Evolutionary conservation across 2,329 filamentous ascomycete genomes (phyloP).

Genomic region (Bipolaris bicolor): DNA sequence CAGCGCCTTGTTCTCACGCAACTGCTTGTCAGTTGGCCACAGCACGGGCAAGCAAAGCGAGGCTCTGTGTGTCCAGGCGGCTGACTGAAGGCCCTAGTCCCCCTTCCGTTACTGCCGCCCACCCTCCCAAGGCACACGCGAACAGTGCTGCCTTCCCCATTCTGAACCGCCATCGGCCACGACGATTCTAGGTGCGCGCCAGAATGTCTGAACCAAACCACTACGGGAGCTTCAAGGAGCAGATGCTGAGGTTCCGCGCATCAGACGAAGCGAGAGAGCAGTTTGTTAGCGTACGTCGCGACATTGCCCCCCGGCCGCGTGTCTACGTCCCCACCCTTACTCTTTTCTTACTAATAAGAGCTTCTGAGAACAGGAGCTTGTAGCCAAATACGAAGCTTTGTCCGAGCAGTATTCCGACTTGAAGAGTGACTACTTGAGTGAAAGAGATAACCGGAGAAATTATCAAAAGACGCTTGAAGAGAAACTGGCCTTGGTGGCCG

Average conservation of each 20-base stretch:
- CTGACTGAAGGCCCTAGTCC: neutral
- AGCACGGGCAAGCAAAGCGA: neutral
- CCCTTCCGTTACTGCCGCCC: neutral
- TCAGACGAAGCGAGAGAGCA: slow-evolving; percentile 48
- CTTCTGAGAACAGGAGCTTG: slow-evolving; percentile 31
- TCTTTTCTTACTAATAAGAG: slow-evolving; percentile 25
- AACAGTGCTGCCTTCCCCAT: slow-evolving; percentile 10
- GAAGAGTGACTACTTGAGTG: slow-evolving; percentile 41
- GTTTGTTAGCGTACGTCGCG: slow-evolving; percentile 37
- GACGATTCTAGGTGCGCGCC: neutral
- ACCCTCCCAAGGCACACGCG: neutral
- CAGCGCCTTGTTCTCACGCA: neutral
- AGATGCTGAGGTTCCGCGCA: slow-evolving; percentile 43
- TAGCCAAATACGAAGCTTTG: slow-evolving; percentile 36
- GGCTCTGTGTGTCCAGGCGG: neutral
- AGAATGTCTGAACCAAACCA: slow-evolving; percentile 23
- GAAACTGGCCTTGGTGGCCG: slow-evolving; percentile 25
- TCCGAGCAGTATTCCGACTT: slow-evolving; percentile 34
- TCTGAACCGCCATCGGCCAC: neutral
- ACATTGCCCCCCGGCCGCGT: slow-evolving; percentile 7
- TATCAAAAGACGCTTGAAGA: slow-evolving; percentile 38
- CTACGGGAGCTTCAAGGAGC: slow-evolving; percentile 31
- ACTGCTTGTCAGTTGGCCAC: neutral
- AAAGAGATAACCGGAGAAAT: slow-evolving; percentile 39
- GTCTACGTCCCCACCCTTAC: neutral